phyloP scores from a whole-genome alignment of 306 rosid species.

The Urtica urens region DNA sequence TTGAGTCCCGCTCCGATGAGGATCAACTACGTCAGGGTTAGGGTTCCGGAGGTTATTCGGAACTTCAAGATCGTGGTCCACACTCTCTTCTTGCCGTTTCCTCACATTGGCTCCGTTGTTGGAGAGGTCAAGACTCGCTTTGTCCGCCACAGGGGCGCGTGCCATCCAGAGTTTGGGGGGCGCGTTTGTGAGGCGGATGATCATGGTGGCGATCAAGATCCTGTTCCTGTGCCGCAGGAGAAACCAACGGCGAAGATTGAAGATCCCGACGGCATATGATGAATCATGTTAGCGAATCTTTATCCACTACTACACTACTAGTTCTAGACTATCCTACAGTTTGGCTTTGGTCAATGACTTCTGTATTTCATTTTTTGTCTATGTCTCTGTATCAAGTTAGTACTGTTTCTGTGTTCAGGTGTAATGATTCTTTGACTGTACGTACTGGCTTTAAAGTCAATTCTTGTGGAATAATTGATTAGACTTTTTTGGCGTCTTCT shows the following conservation, averaged over 20 bases:
- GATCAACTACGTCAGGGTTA: conserved; percentile 55
- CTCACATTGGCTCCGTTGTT: conserved; percentile 37
- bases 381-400: not conserved
- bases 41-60: conserved; percentile 40
- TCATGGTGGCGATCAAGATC: conserved; percentile 17
- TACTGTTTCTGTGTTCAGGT: no score
- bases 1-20: conserved; percentile 32
- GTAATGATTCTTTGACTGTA: no score
- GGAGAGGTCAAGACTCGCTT: conserved; percentile 17
- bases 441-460: no score
- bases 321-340: no score
- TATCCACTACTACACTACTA: not conserved
- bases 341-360: not conserved
- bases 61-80: conserved; percentile 53
- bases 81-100: conserved; percentile 53
- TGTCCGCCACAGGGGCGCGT: conserved; percentile 2
- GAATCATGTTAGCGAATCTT: not conserved
- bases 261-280: conserved; percentile 52
- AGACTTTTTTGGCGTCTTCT: no score
- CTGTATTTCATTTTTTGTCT: not conserved
- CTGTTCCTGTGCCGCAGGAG: conserved; percentile 29
- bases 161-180: conserved; percentile 15
- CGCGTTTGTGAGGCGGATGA: conserved; percentile 26
- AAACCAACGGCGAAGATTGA: conserved; percentile 43
- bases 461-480: no score